Percentiles rank a stretch among this genome's conserved stretches.
Evolutionary conservation across 306 rosid species (phyloP).

Genomic region (Vicia sativa): DNA sequence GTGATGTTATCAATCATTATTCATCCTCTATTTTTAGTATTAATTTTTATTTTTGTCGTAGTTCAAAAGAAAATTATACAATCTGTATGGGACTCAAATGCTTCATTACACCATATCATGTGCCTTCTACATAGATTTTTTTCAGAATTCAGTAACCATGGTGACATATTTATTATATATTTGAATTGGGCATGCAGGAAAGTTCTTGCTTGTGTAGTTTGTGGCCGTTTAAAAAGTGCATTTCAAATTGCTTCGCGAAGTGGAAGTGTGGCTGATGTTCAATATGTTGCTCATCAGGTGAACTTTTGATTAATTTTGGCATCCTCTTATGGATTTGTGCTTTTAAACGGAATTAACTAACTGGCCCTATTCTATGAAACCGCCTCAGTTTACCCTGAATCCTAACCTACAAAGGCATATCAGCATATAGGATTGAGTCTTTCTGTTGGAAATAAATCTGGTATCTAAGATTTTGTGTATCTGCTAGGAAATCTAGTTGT

Average conservation of each 20-base stretch:
- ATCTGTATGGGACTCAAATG: slow-evolving; percentile 11
- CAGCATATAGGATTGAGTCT: slow-evolving; percentile 13
- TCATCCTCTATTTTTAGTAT: background rate
- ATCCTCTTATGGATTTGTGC: slow-evolving; percentile 22
- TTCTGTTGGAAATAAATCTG: slow-evolving; percentile 12
- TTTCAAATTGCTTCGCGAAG: slow-evolving; percentile 98
- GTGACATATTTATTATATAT: slow-evolving; percentile 32
- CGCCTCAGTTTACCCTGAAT: slow-evolving; percentile 3
- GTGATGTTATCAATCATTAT: slow-evolving; percentile 1
- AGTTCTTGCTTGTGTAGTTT: slow-evolving; percentile 98
- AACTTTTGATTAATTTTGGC: slow-evolving; percentile 35
- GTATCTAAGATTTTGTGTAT: background rate
- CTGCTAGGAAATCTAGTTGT: slow-evolving; percentile 32
- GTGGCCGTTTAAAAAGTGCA: slow-evolving; percentile 98
- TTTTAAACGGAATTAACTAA: slow-evolving; percentile 11
- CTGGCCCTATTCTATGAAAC: background rate
- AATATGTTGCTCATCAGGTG: slow-evolving; percentile 99
- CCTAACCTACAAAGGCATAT: slow-evolving; percentile 29
- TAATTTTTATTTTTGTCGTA: background rate
- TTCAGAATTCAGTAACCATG: slow-evolving; percentile 8
- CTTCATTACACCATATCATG: slow-evolving; percentile 21
- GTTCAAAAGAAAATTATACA: slow-evolving; percentile 6
- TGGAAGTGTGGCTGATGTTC: slow-evolving; percentile 99
- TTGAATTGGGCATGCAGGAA: slow-evolving; percentile 67
- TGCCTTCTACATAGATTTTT: slow-evolving; percentile 9